Conservation (phyloP, 495 filamentous ascomycete species). For the Penicillium manginii region DNA sequence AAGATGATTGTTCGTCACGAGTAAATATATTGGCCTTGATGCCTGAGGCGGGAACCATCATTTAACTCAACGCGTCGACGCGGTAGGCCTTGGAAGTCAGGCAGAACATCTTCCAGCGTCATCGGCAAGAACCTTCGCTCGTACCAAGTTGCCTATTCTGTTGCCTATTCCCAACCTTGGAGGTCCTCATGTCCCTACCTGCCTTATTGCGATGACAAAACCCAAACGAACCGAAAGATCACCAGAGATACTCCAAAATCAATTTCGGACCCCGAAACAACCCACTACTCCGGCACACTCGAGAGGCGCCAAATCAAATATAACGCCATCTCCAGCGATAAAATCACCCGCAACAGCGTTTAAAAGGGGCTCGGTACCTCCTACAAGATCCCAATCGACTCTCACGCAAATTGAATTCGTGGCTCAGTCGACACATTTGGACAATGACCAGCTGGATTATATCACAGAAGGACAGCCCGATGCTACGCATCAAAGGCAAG, state of each 20-base stretch:
- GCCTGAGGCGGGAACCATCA: background rate
- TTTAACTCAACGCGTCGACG: conserved; percentile 31
- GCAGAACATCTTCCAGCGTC: conserved; percentile 20
- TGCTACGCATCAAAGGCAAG: conserved; percentile 4
- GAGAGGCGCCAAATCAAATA: conserved; percentile 25
- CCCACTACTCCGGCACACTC: conserved; percentile 21
- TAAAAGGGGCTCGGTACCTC: conserved; percentile 27
- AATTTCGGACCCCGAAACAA: conserved; percentile 35
- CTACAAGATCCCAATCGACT: conserved; percentile 37
- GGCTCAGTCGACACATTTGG: conserved; percentile 24
- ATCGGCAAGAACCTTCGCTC: conserved; percentile 10
- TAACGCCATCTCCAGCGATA: conserved; percentile 25
- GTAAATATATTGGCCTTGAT: background rate
- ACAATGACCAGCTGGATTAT: conserved; percentile 42
- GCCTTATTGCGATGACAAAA: conserved; percentile 41
- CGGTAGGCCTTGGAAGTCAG: conserved; percentile 18
- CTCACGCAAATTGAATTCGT: conserved; percentile 52
- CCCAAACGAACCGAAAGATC: conserved; percentile 17
- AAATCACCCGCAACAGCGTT: conserved; percentile 25
- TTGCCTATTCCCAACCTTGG: too few species aligned
- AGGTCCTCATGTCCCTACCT: conserved; percentile 20
- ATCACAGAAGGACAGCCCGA: conserved; percentile 15
- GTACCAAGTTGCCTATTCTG: conserved; percentile 1
- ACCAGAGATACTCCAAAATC: conserved; percentile 23
- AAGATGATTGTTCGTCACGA: background rate